Evolutionary conservation across 108 stramenopile genomes (phyloP).

Genomic region (Epithemia pelagica): DNA sequence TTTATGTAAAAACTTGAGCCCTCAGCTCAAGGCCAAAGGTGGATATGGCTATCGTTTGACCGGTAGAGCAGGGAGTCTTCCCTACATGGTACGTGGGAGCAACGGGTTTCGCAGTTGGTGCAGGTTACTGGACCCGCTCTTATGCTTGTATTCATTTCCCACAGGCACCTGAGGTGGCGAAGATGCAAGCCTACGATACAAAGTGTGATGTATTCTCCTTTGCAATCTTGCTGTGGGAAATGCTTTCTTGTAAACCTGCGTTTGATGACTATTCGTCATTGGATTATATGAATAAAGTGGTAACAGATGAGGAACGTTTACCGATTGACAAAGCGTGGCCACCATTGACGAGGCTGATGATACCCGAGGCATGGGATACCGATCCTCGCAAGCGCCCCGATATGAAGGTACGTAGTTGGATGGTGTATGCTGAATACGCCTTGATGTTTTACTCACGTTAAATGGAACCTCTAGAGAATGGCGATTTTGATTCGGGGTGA

Average conservation of each 20-base stretch:
- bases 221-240: conserved; percentile 56
- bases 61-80: conserved; percentile 23
- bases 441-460: too few species aligned
- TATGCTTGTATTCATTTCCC: too few species aligned
- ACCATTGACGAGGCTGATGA: conserved; percentile 17
- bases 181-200: conserved; percentile 42
- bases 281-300: conserved; percentile 22
- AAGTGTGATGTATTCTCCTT: conserved; percentile 69
- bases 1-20: conserved; percentile 22
- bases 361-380: conserved; percentile 33
- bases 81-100: conserved; percentile 3
- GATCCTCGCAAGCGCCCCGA: conserved; percentile 25
- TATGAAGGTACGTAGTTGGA: conserved; percentile 14
- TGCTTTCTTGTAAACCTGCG: conserved; percentile 22
- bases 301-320: conserved; percentile 11
- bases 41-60: conserved; percentile 31
- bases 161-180: conserved; percentile 61
- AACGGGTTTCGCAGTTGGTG: too few species aligned
- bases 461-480: conserved; percentile 13
- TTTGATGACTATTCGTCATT: conserved; percentile 16
- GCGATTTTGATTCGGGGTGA: conserved; percentile 30
- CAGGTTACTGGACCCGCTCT: too few species aligned
- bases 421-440: not conserved
- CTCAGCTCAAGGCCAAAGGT: conserved; percentile 12
- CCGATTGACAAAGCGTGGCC: conserved; percentile 15